A percentile compares a stretch with the other conserved stretches of the same genome.
phyloP scores from a whole-genome alignment of 148 eudicot genomes.

The Pouteria glomerata region DNA sequence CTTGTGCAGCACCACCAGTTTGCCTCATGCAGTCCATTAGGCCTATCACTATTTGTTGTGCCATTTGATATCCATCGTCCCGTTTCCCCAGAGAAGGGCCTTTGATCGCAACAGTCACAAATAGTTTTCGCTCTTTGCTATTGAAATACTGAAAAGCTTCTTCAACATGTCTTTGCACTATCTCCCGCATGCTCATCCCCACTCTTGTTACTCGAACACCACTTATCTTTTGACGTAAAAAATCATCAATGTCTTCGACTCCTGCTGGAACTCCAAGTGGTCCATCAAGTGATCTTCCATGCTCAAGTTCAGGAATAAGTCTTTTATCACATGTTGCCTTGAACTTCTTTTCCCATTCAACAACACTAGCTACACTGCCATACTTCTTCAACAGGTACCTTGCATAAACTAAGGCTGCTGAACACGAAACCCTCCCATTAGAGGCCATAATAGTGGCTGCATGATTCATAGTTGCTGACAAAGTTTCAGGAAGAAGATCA shows the following conservation, averaged over 20 bases:
- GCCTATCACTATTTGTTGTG: slow-evolving; percentile 66
- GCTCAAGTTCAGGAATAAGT: slow-evolving; percentile 76
- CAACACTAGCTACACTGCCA: slow-evolving; percentile 51
- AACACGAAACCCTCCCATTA: slow-evolving; percentile 72
- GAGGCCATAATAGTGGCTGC: slow-evolving; percentile 57
- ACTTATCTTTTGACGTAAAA: slow-evolving; percentile 82
- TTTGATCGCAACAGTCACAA: slow-evolving; percentile 49
- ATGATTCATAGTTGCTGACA: slow-evolving; percentile 78
- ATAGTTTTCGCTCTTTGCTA: slow-evolving; percentile 80
- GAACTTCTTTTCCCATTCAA: slow-evolving; percentile 83
- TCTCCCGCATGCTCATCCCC: slow-evolving; percentile 77
- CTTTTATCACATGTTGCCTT: slow-evolving; percentile 76
- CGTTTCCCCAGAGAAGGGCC: slow-evolving; percentile 63
- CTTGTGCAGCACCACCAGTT: slow-evolving; percentile 99
- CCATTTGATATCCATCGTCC: slow-evolving; percentile 72
- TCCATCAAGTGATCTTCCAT: slow-evolving; percentile 72
- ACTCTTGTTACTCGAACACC: slow-evolving; percentile 75
- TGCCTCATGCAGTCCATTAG: slow-evolving; percentile 90
- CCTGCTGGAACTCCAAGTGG: slow-evolving; percentile 86
- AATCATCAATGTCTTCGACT: slow-evolving; percentile 80
- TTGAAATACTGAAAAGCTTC: slow-evolving; percentile 57
- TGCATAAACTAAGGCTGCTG: slow-evolving; percentile 70
- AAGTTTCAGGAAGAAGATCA: slow-evolving; percentile 85
- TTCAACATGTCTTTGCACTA: slow-evolving; percentile 66
- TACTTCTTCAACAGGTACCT: slow-evolving; percentile 72